Conservation (phyloP, 768 basidiomycete genomes). For the Suillus lakei region DNA sequence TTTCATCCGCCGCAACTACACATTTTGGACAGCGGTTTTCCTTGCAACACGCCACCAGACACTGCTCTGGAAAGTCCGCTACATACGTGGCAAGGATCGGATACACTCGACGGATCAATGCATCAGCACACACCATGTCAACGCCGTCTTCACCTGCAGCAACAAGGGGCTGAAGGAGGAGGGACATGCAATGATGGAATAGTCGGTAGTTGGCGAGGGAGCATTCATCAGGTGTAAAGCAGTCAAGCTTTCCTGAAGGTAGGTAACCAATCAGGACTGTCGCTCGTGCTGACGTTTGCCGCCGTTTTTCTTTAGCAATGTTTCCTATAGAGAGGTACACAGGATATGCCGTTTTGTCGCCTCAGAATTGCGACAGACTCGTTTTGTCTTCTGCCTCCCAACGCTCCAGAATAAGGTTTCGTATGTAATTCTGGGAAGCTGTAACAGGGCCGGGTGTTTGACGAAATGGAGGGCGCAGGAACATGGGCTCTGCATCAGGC, state of each 20-base stretch:
- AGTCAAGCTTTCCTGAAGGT: constrained; percentile 13
- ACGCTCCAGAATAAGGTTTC: too few species aligned
- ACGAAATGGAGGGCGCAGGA: too few species aligned
- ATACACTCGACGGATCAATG: constrained; percentile 14
- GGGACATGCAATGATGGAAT: constrained; percentile 26
- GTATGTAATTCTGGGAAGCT: too few species aligned
- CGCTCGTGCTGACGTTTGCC: constrained; percentile 14
- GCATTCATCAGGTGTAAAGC: constrained; percentile 5
- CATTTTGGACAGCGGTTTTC: constrained; percentile 17
- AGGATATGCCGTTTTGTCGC: constrained; percentile 33
- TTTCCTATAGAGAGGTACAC: constrained; percentile 33
- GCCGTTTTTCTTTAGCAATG: constrained; percentile 21
- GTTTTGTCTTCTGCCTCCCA: too few species aligned
- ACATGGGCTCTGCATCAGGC: too few species aligned
- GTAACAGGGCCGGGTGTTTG: too few species aligned
- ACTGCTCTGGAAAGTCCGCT: constrained; percentile 29
- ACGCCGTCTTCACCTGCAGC: too few species aligned
- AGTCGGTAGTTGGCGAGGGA: constrained; percentile 20
- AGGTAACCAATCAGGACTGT: constrained; percentile 13
- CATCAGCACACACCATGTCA: constrained; percentile 25
- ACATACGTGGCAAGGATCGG: constrained; percentile 30
- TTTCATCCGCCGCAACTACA: background rate
- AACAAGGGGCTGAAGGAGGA: constrained; percentile 21
- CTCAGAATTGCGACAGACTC: constrained; percentile 40
- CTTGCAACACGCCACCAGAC: constrained; percentile 17